phyloP scores from a whole-genome alignment of 139 green algal genomes.

The Coelastrella sp. region DNA sequence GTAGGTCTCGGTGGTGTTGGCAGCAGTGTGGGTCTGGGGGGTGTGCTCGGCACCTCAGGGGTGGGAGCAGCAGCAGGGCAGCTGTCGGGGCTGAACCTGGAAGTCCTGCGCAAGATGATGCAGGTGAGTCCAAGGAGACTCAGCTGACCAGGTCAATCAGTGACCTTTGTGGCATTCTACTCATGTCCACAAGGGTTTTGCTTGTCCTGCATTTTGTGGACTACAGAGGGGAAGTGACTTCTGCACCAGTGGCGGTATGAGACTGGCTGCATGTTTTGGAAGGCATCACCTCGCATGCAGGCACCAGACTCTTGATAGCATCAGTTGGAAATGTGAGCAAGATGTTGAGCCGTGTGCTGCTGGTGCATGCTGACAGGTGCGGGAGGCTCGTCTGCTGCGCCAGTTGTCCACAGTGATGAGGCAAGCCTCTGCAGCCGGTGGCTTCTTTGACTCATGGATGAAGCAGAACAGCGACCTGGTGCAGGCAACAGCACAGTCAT shows the following conservation, averaged over 20 bases:
- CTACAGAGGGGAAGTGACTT: no score
- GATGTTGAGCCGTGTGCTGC: slow-evolving; percentile 24
- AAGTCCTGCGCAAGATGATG: slow-evolving; percentile 56
- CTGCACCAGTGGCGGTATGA: no score
- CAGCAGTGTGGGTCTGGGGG: slow-evolving; percentile 1
- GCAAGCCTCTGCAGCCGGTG: slow-evolving; percentile 21
- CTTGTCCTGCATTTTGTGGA: no score
- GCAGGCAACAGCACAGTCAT: slow-evolving; percentile 58
- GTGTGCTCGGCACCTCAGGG: not conserved
- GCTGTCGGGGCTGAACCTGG: not conserved
- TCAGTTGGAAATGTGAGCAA: slow-evolving; percentile 31
- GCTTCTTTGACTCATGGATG: slow-evolving; percentile 93
- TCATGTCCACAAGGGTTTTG: no score
- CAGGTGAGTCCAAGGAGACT: slow-evolving; percentile 10
- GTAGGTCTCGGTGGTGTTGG: not conserved
- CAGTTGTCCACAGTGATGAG: slow-evolving; percentile 68
- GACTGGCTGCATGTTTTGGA: no score
- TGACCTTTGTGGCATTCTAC: no score
- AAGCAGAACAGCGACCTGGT: slow-evolving; percentile 84
- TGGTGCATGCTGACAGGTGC: slow-evolving; percentile 32
- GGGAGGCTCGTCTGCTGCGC: slow-evolving; percentile 55
- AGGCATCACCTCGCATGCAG: no score
- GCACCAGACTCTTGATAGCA: no score
- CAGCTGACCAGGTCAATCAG: no score
- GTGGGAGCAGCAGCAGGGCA: not conserved